phyloP scores from a whole-genome alignment of 2,329 filamentous ascomycete genomes.

The Monosporascus sp. region DNA sequence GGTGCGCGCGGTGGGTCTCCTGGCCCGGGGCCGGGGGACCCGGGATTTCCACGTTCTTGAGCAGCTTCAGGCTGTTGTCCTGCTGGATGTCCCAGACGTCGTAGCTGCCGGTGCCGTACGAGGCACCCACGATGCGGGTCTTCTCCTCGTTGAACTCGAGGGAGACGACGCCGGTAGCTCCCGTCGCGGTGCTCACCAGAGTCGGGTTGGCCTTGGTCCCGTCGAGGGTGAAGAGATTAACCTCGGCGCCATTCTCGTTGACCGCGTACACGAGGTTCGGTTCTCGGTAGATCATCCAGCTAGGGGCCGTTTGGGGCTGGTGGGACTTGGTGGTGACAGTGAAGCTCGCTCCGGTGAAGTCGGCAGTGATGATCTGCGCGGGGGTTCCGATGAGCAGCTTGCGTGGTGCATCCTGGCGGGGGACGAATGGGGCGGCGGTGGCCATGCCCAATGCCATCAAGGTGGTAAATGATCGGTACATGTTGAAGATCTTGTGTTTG shows the following conservation, averaged over 20 bases:
- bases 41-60: conserved; percentile 33
- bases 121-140: conserved; percentile 40
- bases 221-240: conserved; percentile 37
- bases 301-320: conserved; percentile 28
- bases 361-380: conserved; percentile 34
- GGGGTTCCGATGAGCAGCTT: conserved; percentile 38
- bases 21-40: conserved; percentile 23
- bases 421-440: conserved; percentile 14
- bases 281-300: conserved; percentile 40
- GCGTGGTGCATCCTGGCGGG: conserved; percentile 6
- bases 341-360: conserved; percentile 37
- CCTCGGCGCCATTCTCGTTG: conserved; percentile 38
- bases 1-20: conserved; percentile 36
- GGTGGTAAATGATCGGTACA: conserved; percentile 10
- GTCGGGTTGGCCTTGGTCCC: conserved; percentile 23
- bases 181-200: conserved; percentile 24
- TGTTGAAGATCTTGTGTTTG: background rate
- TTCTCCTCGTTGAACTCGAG: conserved; percentile 40
- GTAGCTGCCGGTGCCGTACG: conserved; percentile 35
- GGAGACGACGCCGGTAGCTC: conserved; percentile 40
- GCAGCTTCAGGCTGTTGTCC: conserved; percentile 29
- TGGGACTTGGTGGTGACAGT: conserved; percentile 30
- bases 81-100: conserved; percentile 41
- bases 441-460: conserved; percentile 21
- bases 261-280: conserved; percentile 40